phyloP scores from a whole-genome alignment of 2,329 filamentous ascomycete genomes.

The Talaromyces sp. region DNA sequence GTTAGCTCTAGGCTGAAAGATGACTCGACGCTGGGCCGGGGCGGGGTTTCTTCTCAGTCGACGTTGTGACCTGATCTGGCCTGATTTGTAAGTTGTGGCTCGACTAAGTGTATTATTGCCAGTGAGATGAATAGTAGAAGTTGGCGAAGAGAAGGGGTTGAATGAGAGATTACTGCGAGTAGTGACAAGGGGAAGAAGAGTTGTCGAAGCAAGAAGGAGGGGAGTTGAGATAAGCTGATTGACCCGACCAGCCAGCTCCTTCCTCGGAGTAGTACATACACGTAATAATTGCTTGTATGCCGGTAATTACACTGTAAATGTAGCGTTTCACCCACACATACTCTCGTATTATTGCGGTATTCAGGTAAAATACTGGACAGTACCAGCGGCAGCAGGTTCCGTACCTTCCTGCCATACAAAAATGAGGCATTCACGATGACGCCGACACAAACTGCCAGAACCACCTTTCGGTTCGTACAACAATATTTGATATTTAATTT shows the following conservation, averaged over 20 bases:
- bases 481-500: no score
- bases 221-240: neutral
- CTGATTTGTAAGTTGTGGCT: no score
- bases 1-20: slow-evolving; percentile 1
- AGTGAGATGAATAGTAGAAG: no score
- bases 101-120: no score
- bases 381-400: slow-evolving; percentile 5
- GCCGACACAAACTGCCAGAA: neutral
- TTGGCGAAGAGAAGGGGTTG: no score
- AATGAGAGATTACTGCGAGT: no score
- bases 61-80: neutral
- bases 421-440: slow-evolving; percentile 1
- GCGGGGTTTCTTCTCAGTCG: neutral
- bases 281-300: neutral
- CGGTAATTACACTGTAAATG: neutral
- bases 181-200: no score
- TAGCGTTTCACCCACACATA: neutral
- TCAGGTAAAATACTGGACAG: neutral
- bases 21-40: slow-evolving; percentile 2
- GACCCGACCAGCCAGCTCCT: slow-evolving; percentile 1
- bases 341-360: neutral
- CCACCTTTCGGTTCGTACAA: no score
- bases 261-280: neutral
- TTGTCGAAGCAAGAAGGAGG: neutral
- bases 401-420: neutral